These are phyloP conservation scores for Teratosphaeria nubilosa DNA, from an alignment of 2,329 filamentous ascomycete genomes.

Conservation along the genomic window DNA sequence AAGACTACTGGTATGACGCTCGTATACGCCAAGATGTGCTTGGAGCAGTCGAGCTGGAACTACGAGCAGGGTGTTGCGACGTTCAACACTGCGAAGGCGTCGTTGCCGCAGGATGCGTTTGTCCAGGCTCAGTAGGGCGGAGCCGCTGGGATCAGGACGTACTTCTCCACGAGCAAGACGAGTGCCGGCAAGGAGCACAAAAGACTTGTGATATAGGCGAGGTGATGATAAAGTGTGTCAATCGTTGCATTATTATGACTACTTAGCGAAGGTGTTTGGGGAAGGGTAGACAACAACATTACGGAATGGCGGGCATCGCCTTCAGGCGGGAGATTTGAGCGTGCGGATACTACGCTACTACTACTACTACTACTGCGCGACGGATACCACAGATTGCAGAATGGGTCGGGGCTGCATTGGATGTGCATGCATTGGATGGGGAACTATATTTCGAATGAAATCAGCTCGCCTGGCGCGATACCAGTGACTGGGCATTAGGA, in stretches of 20 bases:
- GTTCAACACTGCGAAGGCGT: conserved; percentile 63
- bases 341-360: no score
- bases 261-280: background rate
- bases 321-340: background rate
- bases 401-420: background rate
- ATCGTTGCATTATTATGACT: background rate
- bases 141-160: background rate
- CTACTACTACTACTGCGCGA: no score
- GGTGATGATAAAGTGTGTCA: background rate
- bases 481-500: background rate
- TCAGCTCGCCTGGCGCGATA: background rate
- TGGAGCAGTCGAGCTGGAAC: conserved; percentile 71
- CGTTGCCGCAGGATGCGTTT: conserved; percentile 34
- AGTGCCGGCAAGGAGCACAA: background rate
- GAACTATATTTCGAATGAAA: background rate
- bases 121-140: background rate
- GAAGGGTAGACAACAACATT: background rate
- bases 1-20: conserved; percentile 71
- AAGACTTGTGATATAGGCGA: background rate
- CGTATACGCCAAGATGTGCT: conserved; percentile 69
- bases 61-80: conserved; percentile 62
- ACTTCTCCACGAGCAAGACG: background rate
- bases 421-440: background rate
- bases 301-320: background rate
- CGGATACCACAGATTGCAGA: background rate